Evolutionary conservation across 202 grass and related monocot species (phyloP).

Genomic region (Musa balbisiana): DNA sequence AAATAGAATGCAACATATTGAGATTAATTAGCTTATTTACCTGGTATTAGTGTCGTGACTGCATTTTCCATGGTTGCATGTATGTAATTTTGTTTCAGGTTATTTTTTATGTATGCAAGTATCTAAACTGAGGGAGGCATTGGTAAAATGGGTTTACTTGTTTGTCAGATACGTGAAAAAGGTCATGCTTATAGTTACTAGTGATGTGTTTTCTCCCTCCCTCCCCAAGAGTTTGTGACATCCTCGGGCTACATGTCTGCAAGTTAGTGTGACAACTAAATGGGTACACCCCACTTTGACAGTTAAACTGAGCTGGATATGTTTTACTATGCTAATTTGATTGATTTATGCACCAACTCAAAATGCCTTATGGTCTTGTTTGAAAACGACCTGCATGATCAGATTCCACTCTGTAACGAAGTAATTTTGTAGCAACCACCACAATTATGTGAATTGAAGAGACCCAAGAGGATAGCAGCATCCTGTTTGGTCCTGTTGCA

Average conservation of each 20-base stretch:
- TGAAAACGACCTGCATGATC: too few species aligned
- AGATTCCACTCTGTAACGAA: too few species aligned
- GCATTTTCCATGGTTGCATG: neutral
- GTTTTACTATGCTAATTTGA: too few species aligned
- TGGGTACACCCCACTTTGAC: neutral
- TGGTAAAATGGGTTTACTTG: neutral
- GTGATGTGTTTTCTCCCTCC: neutral
- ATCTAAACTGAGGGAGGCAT: too few species aligned
- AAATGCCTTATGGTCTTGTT: too few species aligned
- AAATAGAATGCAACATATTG: neutral
- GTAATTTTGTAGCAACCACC: too few species aligned
- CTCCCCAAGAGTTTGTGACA: neutral
- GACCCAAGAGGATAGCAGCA: too few species aligned
- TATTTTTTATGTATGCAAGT: neutral
- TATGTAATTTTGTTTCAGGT: neutral
- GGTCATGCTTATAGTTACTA: neutral
- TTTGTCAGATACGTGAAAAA: neutral
- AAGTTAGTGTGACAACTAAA: neutral
- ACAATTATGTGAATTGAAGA: too few species aligned
- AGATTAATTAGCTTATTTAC: neutral
- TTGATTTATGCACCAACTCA: too few species aligned
- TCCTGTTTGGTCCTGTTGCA: neutral
- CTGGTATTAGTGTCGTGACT: neutral
- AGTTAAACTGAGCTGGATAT: too few species aligned
- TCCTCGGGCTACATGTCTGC: neutral